Base-by-base conservation (phyloP, 371 early-diverging fungal genomes). In the Mortierella sp. region DNA sequence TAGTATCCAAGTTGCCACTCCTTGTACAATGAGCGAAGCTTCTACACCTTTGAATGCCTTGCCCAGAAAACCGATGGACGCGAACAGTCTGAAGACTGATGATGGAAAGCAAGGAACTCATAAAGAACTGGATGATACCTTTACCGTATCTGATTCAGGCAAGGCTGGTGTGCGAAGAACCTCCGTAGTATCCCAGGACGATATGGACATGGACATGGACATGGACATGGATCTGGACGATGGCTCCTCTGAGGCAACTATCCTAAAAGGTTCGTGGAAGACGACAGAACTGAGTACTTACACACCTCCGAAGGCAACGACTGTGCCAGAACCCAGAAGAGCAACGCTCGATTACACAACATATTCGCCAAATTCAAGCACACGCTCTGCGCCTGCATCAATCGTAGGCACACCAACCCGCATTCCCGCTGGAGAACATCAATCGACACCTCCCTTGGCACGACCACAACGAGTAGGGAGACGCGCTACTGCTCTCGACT, bases 181-280 rank as follows among this genome's bases (percentile, higher is more conserved):
- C n/a, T 52, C 53, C 32, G 26, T 49, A 17, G 11, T 34, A 0
- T 62, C 62, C 11, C 61, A 48, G 15, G 61, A 62, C 6, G 71
- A 63, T 14, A 50, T 59, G 48, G 72, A 72, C 15, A 56, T 72
- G 66, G 76, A 75, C 4, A 50, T 73, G 50, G 72, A 72, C 43
- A 56, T 71, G 64, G 75, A 75, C 8, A 21, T 64, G 4, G 76
- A 75, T 42, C 23, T 64, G 4, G 76, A 75, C 32, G 70, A 75
- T 17, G 65, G 37, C 14, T 11, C 28, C n/a, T 31, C 39, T 6
- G 47, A 49, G 15, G 19, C 76, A 1, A 64, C 65, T 15, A 64
- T 64, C 7, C 48, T 75, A 24, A 58, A 59, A 21, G 76, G 76
- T 1, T 50, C 65, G 14, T 75, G 76, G 76, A 75, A 64, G 44